Base-by-base conservation (phyloP, 192 early-diverging fungal species). In the Obelidium mucronatum region DNA sequence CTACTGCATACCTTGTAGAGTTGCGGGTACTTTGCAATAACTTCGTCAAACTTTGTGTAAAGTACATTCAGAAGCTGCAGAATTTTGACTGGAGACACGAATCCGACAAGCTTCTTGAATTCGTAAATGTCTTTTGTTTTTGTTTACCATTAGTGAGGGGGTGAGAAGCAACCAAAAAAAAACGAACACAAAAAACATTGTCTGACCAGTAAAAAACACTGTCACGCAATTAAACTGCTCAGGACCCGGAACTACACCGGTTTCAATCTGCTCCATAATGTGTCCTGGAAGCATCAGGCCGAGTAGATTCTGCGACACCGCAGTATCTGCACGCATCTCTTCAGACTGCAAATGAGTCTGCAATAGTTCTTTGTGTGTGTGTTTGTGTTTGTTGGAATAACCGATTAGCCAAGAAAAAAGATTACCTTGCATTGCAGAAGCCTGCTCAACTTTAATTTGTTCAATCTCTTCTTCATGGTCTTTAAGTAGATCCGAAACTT, bases 391-490 rank as follows among this genome's bases (percentile, higher is more conserved):
- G 30, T 60, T 15, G 30, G 31, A 2, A 60, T 13, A 60, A 1
- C 28, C 2, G 30, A 33, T 28, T 58, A 1, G 48, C 48, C 8
- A 22, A 13, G 31, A 2, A 51, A 51, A 51, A 51, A 58, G 24
- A 6, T 8, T 58, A 71, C 69, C 77, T 52, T 78, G 39, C 69
- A 78, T 78, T 17, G 42, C 26, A 3, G 39, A 40, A n/a, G 39
- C 67, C 51, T 78, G 77, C 36, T 73, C 77, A 22, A 60, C 42
- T 52, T 78, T 78, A 44, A 73, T 33, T 42, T 64, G 69, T 39
- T 73, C 54, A 54, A 78, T 73, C 36, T 78, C 77, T 71, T 78
- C 77, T 62, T 78, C 69, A 31, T 78, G 77, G 5, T 78, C 70
- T 42, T 78, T 78, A 15, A 71, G 28, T 1, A 78, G 24, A 28